phyloP scores from a whole-genome alignment of 140 eudicot species.

The Ambrosia hybrid region DNA sequence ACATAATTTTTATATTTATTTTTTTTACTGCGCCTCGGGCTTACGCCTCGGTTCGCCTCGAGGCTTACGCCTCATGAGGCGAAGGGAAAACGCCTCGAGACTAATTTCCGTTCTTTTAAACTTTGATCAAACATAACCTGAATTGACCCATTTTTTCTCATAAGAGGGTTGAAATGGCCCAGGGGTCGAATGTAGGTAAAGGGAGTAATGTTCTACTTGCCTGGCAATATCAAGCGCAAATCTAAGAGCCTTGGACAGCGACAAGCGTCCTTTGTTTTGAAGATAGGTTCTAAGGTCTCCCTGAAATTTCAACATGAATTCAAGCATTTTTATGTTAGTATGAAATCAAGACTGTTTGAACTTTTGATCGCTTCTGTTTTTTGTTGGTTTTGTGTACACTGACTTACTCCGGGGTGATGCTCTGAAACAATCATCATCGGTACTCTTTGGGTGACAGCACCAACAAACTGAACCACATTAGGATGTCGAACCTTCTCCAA shows the following conservation, averaged over 20 bases:
- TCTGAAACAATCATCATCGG: slow-evolving; percentile 98
- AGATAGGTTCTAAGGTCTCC: slow-evolving; percentile 84
- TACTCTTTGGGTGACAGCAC: slow-evolving; percentile 95
- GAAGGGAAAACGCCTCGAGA: no score
- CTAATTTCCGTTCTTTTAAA: no score
- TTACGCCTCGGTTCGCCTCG: no score
- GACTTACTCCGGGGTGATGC: slow-evolving; percentile 73
- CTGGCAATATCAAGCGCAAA: slow-evolving; percentile 94
- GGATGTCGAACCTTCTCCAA: slow-evolving; percentile 96
- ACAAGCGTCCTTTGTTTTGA: slow-evolving; percentile 71
- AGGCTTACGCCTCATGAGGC: no score
- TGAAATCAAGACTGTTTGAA: background rate
- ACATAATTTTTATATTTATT: no score
- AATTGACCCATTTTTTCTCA: background rate
- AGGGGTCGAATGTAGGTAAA: background rate
- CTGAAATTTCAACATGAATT: slow-evolving; percentile 42
- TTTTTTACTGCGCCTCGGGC: no score
- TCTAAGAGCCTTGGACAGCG: slow-evolving; percentile 73
- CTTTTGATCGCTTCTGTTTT: background rate
- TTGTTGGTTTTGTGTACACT: background rate
- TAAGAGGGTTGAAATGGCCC: background rate
- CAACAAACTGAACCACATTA: slow-evolving; percentile 96
- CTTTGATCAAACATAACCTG: background rate
- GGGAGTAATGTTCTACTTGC: slow-evolving; percentile 36
- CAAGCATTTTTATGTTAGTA: background rate